Evolutionary conservation across 176 grass and related monocot species (phyloP), one percentile per base, ranked within the genome.

Genomic region (Cenchrus purpureus): DNA sequence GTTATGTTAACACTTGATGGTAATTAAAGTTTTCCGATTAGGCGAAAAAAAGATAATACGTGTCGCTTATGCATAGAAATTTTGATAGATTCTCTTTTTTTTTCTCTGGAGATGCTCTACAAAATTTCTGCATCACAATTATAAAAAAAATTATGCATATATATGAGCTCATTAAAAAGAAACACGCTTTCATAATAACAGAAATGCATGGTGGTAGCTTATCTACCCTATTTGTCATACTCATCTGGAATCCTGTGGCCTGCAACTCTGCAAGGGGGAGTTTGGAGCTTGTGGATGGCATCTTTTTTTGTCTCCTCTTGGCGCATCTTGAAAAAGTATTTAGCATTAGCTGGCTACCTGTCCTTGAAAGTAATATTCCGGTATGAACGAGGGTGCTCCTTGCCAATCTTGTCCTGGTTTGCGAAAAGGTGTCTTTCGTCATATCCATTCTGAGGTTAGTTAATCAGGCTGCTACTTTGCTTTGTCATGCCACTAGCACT

Each of bases 351-450:
- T 13, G 16, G 15, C 29, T 10, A 54, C 25, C 51, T 67, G 61
- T 57, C 72, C 49, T 32, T 19, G 32, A 56, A 67, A 52, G 61
- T 40, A 45, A 77, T 57, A 56, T 68, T 55, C 49, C 6, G 56
- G 13, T 67, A 4, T n/a, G 8, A 15, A 10, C 28, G 7, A 32
- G 73, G 62, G 72, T 42, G 12, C 14, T 10, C 4, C n/a, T 2
- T 68, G 51, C 7, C 73, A 68, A 68, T 68, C 1, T 46, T 77
- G 40, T 32, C 74, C 9, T 52, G 17, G 7, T 51, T 64, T 48
- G 65, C 0, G 42, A 78, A 85, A 70, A 69, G 52, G 74, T 10
- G 42, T 29, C 52, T 68, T 77, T 78, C 73, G 83, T 67, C 83
- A 48, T 59, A 54, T 74, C 71, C 71, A 17, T 31, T 13, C 22